These are phyloP conservation scores for Vinca minor DNA, from an alignment of 257 asterid genomes.

Conservation along the genomic window DNA sequence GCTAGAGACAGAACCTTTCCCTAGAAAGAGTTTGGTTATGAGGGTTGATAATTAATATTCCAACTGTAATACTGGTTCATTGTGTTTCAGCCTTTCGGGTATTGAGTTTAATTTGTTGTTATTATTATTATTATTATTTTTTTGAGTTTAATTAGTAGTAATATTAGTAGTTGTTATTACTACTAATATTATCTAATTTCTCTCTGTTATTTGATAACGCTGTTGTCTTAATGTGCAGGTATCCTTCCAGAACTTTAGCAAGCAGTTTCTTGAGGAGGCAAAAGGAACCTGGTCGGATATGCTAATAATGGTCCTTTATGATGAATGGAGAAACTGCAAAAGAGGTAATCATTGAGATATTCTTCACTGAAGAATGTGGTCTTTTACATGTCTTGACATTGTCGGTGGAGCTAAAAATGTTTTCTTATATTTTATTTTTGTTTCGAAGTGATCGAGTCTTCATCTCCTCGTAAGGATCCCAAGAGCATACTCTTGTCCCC, in stretches of 20 bases:
- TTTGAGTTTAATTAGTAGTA: too few species aligned
- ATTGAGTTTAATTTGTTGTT: not conserved
- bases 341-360: slow-evolving; percentile 44
- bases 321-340: slow-evolving; percentile 99
- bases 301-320: slow-evolving; percentile 52
- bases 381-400: not conserved
- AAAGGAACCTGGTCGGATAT: slow-evolving; percentile 85
- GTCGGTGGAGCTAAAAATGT: not conserved
- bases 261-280: slow-evolving; percentile 62
- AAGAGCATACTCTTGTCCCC: slow-evolving; percentile 56
- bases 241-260: slow-evolving; percentile 45
- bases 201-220: slow-evolving; percentile 17
- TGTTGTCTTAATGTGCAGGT: slow-evolving; percentile 37
- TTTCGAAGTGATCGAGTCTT: slow-evolving; percentile 67
- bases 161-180: too few species aligned
- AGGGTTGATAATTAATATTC: not conserved
- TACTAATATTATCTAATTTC: too few species aligned
- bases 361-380: not conserved
- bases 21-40: not conserved
- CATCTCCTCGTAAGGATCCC: slow-evolving; percentile 89
- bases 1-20: too few species aligned
- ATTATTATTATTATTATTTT: too few species aligned
- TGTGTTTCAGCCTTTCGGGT: not conserved
- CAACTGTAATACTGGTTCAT: not conserved
- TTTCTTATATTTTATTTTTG: not conserved